Conservation (phyloP, 192 early-diverging fungal genomes). For the Podochytrium sp. region DNA sequence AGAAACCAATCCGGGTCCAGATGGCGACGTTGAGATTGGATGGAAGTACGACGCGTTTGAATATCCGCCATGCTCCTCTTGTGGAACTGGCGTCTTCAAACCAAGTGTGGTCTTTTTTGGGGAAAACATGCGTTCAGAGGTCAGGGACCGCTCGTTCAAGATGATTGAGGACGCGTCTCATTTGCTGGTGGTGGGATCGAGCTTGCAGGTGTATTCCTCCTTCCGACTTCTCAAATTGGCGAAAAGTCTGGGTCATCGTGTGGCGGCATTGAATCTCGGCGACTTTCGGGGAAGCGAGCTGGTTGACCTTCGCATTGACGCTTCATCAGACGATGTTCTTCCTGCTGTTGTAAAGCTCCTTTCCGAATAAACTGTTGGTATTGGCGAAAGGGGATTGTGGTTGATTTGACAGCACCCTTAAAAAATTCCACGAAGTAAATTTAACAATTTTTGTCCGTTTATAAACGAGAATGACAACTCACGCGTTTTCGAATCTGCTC, state of each 20-base stretch:
- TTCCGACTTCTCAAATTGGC: constrained; percentile 76
- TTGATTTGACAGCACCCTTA: too few species aligned
- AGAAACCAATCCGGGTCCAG: constrained; percentile 75
- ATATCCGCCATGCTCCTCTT: constrained; percentile 73
- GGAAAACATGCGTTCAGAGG: constrained; percentile 69
- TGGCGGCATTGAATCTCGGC: constrained; percentile 77
- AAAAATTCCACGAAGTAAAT: too few species aligned
- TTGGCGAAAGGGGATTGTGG: too few species aligned
- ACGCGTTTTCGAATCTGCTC: too few species aligned
- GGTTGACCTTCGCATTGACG: constrained; percentile 52
- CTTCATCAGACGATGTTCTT: constrained; percentile 14
- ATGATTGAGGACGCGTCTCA: constrained; percentile 64
- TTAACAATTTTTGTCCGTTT: too few species aligned
- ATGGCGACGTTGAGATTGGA: constrained; percentile 75
- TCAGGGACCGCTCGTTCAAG: constrained; percentile 58
- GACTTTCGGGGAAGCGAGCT: constrained; percentile 74
- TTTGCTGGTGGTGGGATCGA: constrained; percentile 80
- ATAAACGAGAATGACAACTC: too few species aligned
- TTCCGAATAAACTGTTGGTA: too few species aligned
- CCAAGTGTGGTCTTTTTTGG: constrained; percentile 38
- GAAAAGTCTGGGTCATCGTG: constrained; percentile 57
- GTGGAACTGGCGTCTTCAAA: constrained; percentile 60
- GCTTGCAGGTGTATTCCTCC: constrained; percentile 82
- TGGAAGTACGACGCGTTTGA: constrained; percentile 67
- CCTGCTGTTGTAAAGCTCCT: not conserved